Percentiles rank a stretch among this genome's conserved stretches.
Conservation (phyloP, 495 filamentous ascomycete genomes). For the Letharia lupina region DNA sequence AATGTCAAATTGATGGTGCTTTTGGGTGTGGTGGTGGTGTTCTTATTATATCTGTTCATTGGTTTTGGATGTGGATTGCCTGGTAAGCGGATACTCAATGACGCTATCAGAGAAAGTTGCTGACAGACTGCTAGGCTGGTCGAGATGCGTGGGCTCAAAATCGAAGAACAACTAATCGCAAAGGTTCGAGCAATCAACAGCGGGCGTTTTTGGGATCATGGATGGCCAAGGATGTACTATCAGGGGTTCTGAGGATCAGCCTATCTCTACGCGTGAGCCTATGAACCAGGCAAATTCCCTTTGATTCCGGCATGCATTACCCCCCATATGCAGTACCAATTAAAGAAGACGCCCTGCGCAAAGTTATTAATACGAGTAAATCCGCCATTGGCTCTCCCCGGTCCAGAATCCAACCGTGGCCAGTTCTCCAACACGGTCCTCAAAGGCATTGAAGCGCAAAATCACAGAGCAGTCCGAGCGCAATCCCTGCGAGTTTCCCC, state of each 20-base stretch:
- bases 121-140: conserved; percentile 17
- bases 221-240: neutral
- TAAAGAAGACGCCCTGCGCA: neutral
- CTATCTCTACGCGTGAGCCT: neutral
- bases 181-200: neutral
- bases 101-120: neutral
- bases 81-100: conserved; percentile 24
- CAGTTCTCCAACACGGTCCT: neutral
- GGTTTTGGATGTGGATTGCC: conserved; percentile 69
- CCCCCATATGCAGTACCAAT: neutral
- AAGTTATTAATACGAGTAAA: neutral
- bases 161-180: neutral
- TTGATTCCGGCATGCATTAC: neutral
- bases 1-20: conserved; percentile 90
- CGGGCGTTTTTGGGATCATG: conserved; percentile 1
- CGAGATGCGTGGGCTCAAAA: conserved; percentile 21
- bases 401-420: neutral
- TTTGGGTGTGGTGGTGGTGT: conserved; percentile 68
- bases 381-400: neutral
- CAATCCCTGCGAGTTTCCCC: neutral
- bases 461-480: conserved; percentile 11
- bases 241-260: neutral
- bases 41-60: conserved; percentile 74
- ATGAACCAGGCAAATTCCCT: neutral
- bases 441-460: conserved; percentile 1